These are phyloP conservation scores for Penicillium longicatenatum DNA, from an alignment of 495 filamentous ascomycete genomes.

Conservation along the genomic window DNA sequence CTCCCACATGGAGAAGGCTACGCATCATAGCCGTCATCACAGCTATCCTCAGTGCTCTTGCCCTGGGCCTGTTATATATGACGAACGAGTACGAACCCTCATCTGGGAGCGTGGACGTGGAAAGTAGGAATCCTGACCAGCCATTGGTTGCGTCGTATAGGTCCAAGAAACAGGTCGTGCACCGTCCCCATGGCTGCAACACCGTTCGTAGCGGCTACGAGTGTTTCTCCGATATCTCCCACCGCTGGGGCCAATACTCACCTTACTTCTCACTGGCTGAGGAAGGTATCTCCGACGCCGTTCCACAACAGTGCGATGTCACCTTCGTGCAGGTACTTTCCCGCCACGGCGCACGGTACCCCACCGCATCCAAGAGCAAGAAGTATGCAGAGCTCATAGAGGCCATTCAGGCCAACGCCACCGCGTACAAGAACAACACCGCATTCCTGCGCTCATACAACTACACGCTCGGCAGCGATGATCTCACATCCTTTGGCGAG, in stretches of 20 bases:
- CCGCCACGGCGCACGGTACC: slow-evolving; percentile 82
- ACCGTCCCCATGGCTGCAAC: slow-evolving; percentile 49
- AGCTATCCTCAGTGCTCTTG: slow-evolving; percentile 2
- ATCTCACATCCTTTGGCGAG: slow-evolving; percentile 72
- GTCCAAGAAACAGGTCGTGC: slow-evolving; percentile 1
- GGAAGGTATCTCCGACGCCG: slow-evolving; percentile 52
- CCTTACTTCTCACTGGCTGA: slow-evolving; percentile 68
- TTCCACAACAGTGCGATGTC: slow-evolving; percentile 66
- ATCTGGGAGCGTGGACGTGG: neutral
- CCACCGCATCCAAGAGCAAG: slow-evolving; percentile 62
- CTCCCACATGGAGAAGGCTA: neutral
- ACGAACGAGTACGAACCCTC: slow-evolving; percentile 17
- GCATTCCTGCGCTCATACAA: slow-evolving; percentile 67
- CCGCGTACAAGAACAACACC: slow-evolving; percentile 56
- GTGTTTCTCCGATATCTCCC: slow-evolving; percentile 60
- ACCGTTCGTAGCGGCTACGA: slow-evolving; percentile 63
- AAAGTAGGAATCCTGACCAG: slow-evolving; percentile 10
- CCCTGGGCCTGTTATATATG: slow-evolving; percentile 2
- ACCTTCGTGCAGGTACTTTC: slow-evolving; percentile 80
- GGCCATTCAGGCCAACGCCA: slow-evolving; percentile 60
- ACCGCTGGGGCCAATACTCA: slow-evolving; percentile 84
- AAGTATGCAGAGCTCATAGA: slow-evolving; percentile 58
- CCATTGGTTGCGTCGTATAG: slow-evolving; percentile 8
- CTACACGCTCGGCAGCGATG: slow-evolving; percentile 73
- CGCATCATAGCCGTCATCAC: slow-evolving; percentile 7